A percentile compares a stretch with the other conserved stretches of the same genome.
These are phyloP conservation scores for Termitomyces sp. DNA, from an alignment of 768 basidiomycete species.

Conservation along the genomic window DNA sequence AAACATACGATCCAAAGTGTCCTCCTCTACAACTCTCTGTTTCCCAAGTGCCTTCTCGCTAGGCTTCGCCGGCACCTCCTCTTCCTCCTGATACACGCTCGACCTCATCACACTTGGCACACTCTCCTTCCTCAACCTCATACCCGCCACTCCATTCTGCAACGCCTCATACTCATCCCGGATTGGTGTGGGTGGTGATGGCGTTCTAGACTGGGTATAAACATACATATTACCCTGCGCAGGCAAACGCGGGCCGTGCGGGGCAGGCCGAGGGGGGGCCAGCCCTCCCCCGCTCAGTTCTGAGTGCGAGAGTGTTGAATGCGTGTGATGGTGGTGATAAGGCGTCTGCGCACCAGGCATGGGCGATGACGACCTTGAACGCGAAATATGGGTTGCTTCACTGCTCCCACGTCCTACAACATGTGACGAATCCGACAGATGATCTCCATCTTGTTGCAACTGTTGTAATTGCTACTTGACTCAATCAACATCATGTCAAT, in stretches of 20 bases:
- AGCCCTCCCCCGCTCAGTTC: slow-evolving; percentile 27
- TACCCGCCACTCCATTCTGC: slow-evolving; percentile 17
- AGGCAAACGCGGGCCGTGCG: slow-evolving; percentile 71
- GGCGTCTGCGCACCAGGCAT: slow-evolving; percentile 19
- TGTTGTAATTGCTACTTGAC: slow-evolving; percentile 30
- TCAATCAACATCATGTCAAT: slow-evolving; percentile 2
- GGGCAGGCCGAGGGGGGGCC: slow-evolving; percentile 64
- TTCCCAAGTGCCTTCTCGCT: slow-evolving; percentile 91
- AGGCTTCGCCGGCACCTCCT: slow-evolving; percentile 52
- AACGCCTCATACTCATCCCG: slow-evolving; percentile 15
- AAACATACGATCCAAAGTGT: slow-evolving; percentile 45
- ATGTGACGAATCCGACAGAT: slow-evolving; percentile 26
- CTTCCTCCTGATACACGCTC: slow-evolving; percentile 16
- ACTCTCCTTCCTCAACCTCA: slow-evolving; percentile 16
- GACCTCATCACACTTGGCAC: neutral
- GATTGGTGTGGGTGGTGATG: slow-evolving; percentile 59
- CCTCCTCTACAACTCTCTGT: slow-evolving; percentile 56
- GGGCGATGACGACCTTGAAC: slow-evolving; percentile 34
- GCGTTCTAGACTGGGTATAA: slow-evolving; percentile 51
- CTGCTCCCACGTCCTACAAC: slow-evolving; percentile 19
- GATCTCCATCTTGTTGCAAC: slow-evolving; percentile 32
- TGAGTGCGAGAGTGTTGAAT: slow-evolving; percentile 21
- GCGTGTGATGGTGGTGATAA: slow-evolving; percentile 26
- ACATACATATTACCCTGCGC: slow-evolving; percentile 32
- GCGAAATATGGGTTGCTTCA: slow-evolving; percentile 43